Percentiles rank a stretch among this genome's conserved stretches.
Conservation (phyloP, 495 filamentous ascomycete species). For the Aspergillus hancockii region DNA sequence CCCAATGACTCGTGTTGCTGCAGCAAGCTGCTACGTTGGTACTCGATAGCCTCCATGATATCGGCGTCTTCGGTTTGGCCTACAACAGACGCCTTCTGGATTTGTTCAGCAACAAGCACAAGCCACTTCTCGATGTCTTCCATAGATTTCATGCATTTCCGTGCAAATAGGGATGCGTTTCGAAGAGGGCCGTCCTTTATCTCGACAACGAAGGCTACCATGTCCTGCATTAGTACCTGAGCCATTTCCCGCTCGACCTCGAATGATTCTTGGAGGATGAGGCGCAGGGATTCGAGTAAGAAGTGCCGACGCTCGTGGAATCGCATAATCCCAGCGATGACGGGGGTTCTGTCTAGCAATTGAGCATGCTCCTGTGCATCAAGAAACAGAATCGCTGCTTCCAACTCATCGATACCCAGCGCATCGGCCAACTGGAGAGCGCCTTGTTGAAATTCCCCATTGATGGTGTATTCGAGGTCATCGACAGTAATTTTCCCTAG, state of each 20-base stretch:
- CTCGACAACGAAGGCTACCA: constrained; percentile 46
- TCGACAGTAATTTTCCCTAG: constrained; percentile 70
- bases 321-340: constrained; percentile 73
- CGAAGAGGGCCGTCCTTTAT: constrained; percentile 43
- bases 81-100: constrained; percentile 68
- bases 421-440: constrained; percentile 79
- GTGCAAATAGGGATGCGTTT: constrained; percentile 56
- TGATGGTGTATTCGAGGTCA: constrained; percentile 76
- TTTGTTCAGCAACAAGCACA: constrained; percentile 66
- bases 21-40: constrained; percentile 69
- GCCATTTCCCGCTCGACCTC: constrained; percentile 55
- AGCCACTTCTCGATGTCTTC: constrained; percentile 71
- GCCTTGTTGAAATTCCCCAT: constrained; percentile 80
- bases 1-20: constrained; percentile 89
- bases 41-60: constrained; percentile 67
- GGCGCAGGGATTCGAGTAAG: constrained; percentile 77
- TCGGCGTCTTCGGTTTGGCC: constrained; percentile 59
- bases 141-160: constrained; percentile 74
- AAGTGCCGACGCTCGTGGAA: constrained; percentile 82
- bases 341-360: constrained; percentile 63
- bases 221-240: constrained; percentile 42
- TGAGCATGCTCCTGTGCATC: constrained; percentile 64
- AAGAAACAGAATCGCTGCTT: constrained; percentile 73
- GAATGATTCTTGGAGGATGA: constrained; percentile 66
- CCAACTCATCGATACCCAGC: constrained; percentile 84